These are phyloP conservation scores for Cinnamomum chago DNA, from an alignment of 164 flowering plant genomes.

Conservation along the genomic window DNA sequence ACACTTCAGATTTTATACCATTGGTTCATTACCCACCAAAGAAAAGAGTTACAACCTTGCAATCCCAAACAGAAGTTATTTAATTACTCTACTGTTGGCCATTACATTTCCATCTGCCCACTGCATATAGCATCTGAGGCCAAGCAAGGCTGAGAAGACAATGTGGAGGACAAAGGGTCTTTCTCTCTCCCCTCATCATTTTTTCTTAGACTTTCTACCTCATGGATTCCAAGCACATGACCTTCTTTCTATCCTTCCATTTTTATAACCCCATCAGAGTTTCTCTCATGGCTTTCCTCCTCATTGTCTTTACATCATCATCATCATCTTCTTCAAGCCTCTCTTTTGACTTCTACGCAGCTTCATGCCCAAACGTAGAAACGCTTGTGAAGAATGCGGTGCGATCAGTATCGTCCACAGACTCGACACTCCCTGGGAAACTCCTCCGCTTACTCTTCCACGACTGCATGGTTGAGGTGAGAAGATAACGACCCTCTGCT, in stretches of 20 bases:
- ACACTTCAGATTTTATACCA: too few species aligned
- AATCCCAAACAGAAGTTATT: too few species aligned
- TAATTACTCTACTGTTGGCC: too few species aligned
- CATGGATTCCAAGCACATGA: not conserved
- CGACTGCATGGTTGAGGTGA: constrained; percentile 85
- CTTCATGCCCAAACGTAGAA: constrained; percentile 70
- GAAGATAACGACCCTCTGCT: too few species aligned
- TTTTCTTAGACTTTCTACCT: not conserved
- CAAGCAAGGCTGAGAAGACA: not conserved
- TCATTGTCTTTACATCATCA: not conserved
- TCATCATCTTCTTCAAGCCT: constrained; percentile 19
- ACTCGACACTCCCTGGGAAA: constrained; percentile 66
- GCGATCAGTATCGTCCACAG: constrained; percentile 51
- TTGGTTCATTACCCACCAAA: too few species aligned
- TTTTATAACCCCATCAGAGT: not conserved
- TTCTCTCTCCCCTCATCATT: not conserved
- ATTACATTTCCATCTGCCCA: too few species aligned
- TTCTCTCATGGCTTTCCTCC: not conserved
- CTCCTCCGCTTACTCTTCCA: constrained; percentile 74
- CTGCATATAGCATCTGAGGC: not conserved
- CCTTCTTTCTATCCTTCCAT: not conserved
- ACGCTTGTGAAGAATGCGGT: constrained; percentile 54
- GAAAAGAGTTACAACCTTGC: too few species aligned
- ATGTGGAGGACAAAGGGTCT: not conserved
- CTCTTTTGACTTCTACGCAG: constrained; percentile 49